Evolutionary conservation across 495 filamentous ascomycete species (phyloP), one percentile per base, ranked within the genome.

Genomic region (Sphaerosporella brunnea): DNA sequence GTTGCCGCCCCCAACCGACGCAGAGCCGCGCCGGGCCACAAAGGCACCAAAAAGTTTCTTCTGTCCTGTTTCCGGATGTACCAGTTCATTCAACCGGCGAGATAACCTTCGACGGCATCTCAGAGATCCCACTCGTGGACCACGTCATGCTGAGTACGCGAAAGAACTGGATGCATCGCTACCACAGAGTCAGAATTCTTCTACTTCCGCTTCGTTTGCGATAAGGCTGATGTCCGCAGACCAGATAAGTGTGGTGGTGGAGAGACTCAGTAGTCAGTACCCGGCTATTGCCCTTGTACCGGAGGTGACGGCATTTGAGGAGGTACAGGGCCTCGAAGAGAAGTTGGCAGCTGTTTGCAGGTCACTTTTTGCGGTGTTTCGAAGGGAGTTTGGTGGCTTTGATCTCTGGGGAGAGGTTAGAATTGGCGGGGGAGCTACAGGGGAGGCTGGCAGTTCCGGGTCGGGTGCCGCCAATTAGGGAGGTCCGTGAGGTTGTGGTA

Each of bases 391-490:
- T 43, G 20, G 20, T 1, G 24, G 18, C 7, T 43, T 43, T 18
- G 26, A 43, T 18, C 23, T 43, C 8, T 43, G 40, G 40, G 40
- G 20, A 7, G 40, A 43, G 40, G 9, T 43, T 13, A 43, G 40
- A 23, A 25, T 43, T 18, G 40, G 40, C 13, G 40, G 72, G 2
- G n/a, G n/a, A n/a, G n/a, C n/a, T n/a, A n/a, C n/a, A n/a, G n/a
- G n/a, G n/a, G n/a, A n/a, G n/a, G n/a, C n/a, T n/a, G n/a, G n/a
- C n/a, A n/a, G n/a, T n/a, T n/a, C n/a, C n/a, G n/a, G n/a, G n/a
- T n/a, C n/a, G n/a, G n/a, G n/a, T n/a, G n/a, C n/a, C n/a, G n/a
- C n/a, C n/a, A n/a, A n/a, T n/a, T n/a, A n/a, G n/a, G n/a, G n/a
- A n/a, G n/a, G n/a, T n/a, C n/a, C n/a, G n/a, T n/a, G n/a, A n/a